A percentile compares a stretch with the other conserved stretches of the same genome.
Conservation (phyloP, 768 basidiomycete genomes). For the Mycena chlorophos region DNA sequence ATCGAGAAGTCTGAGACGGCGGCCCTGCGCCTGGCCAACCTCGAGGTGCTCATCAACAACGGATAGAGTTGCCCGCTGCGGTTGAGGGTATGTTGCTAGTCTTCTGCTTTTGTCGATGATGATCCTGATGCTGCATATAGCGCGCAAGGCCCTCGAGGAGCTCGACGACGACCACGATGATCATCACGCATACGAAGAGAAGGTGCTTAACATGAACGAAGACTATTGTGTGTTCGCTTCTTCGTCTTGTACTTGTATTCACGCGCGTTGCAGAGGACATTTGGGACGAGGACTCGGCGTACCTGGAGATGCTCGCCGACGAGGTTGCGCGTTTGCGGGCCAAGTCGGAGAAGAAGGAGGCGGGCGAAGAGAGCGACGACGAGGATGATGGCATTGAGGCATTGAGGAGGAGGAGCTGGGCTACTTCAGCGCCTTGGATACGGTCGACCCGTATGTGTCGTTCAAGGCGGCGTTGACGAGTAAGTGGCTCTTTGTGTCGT, state of each 20-base stretch:
- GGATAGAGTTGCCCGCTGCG: conserved; percentile 74
- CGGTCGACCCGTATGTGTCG: conserved; percentile 70
- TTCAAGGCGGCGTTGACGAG: conserved; percentile 81
- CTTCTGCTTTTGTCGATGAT: not conserved
- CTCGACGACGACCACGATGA: conserved; percentile 39
- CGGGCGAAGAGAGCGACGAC: conserved; percentile 54
- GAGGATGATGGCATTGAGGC: conserved; percentile 61
- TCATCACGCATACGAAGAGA: conserved; percentile 54
- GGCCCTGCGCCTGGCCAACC: conserved; percentile 70
- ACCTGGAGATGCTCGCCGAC: conserved; percentile 81
- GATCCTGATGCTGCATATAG: conserved; percentile 36
- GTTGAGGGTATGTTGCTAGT: conserved; percentile 58
- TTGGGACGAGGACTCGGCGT: conserved; percentile 88
- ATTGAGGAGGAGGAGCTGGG: conserved; percentile 87
- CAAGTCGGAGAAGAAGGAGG: conserved; percentile 52
- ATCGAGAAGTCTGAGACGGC: conserved; percentile 64
- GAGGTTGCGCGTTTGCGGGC: conserved; percentile 76
- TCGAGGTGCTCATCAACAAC: conserved; percentile 80
- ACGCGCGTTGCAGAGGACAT: conserved; percentile 67
- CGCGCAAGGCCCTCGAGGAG: conserved; percentile 62
- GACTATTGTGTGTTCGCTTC: conserved; percentile 57
- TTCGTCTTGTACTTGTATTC: not conserved
- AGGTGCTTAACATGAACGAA: conserved; percentile 61
- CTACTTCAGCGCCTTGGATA: conserved; percentile 82
- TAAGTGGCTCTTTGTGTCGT: conserved; percentile 38